Conservation (phyloP, 2,329 filamentous ascomycete species). For the Fusarium hostae region DNA sequence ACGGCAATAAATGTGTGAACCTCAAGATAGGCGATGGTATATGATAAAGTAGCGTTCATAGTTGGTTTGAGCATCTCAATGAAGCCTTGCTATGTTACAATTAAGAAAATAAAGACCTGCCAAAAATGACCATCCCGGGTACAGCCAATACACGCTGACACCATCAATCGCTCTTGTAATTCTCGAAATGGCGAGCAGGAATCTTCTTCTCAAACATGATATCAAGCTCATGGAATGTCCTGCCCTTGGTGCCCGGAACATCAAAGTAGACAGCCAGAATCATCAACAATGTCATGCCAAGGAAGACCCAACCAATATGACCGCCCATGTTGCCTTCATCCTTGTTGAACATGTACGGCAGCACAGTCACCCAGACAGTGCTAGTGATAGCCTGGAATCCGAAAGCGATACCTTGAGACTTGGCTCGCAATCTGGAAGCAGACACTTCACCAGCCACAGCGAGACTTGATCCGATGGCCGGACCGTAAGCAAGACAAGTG, state of each 20-base stretch:
- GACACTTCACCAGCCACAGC: slow-evolving; percentile 12
- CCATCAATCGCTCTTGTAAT: neutral
- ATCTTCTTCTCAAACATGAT: slow-evolving; percentile 14
- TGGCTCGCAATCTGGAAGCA: slow-evolving; percentile 9
- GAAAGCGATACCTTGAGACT: slow-evolving; percentile 12
- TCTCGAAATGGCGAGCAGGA: slow-evolving; percentile 1
- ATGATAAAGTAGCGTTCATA: too few species aligned
- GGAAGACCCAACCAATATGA: slow-evolving; percentile 9
- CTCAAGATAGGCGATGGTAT: too few species aligned
- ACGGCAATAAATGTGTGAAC: too few species aligned
- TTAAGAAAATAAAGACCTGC: neutral
- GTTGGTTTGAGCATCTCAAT: neutral
- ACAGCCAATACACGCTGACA: accelerated
- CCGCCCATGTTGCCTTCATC: slow-evolving; percentile 13
- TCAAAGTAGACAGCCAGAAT: slow-evolving; percentile 9
- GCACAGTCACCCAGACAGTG: slow-evolving; percentile 8
- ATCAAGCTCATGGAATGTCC: slow-evolving; percentile 9
- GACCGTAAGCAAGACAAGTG: neutral
- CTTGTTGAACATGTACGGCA: slow-evolving; percentile 17
- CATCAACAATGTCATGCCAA: slow-evolving; percentile 5
- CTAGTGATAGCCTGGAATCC: neutral
- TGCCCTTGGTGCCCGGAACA: slow-evolving; percentile 11
- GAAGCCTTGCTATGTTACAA: neutral
- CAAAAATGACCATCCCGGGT: neutral
- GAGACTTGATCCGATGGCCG: slow-evolving; percentile 4